Evolutionary conservation across 164 flowering plant genomes (phyloP).

Genomic region (Magnolia officinalis): DNA sequence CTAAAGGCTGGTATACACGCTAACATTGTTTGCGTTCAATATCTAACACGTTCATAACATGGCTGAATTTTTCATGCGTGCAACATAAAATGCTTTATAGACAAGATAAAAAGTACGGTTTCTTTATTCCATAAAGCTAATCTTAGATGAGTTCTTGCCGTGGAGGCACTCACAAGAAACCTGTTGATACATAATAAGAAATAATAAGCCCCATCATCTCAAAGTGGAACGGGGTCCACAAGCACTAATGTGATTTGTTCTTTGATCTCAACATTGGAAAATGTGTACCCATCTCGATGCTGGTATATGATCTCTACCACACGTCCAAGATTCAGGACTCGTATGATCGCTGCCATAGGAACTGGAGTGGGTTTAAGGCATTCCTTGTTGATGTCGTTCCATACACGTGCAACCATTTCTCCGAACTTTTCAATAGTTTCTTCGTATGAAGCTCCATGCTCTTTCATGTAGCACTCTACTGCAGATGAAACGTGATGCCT

Average conservation of each 20-base stretch:
- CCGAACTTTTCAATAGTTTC: neutral
- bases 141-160: no score
- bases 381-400: slow-evolving; percentile 20
- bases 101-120: no score
- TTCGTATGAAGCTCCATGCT: neutral
- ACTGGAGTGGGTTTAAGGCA: slow-evolving; percentile 1
- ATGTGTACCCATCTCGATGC: slow-evolving; percentile 9
- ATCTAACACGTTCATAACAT: no score
- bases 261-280: neutral
- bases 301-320: slow-evolving; percentile 1
- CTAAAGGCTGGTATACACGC: no score
- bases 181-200: no score
- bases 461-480: slow-evolving; percentile 3
- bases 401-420: slow-evolving; percentile 6
- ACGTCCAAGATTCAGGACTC: slow-evolving; percentile 10
- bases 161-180: no score
- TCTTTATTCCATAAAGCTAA: no score
- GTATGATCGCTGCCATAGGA: slow-evolving; percentile 1
- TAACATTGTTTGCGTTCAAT: no score
- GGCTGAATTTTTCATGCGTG: no score
- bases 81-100: no score
- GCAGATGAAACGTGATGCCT: neutral
- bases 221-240: neutral
- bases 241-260: neutral
- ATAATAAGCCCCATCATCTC: no score